Percentiles rank a stretch among this genome's conserved stretches.
Evolutionary conservation across 202 grass and related monocot species (phyloP).

Genomic region (Bolboschoenoplectus hybrid): DNA sequence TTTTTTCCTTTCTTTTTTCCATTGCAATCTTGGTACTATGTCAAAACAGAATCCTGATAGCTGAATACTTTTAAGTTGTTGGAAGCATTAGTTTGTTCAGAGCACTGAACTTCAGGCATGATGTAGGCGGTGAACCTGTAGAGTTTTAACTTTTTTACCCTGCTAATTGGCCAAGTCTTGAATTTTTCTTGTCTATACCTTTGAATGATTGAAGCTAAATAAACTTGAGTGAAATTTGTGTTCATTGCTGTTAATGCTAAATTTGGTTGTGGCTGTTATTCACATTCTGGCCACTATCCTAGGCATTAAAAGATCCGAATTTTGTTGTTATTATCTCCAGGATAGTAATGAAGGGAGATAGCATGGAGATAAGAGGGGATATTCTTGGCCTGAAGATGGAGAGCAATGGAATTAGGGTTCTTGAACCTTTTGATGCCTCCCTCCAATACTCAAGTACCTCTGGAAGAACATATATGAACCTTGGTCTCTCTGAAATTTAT

Average conservation of each 20-base stretch:
- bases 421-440: constrained; percentile 91
- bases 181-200: not conserved
- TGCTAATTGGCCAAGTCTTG: not conserved
- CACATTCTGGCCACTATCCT: not conserved
- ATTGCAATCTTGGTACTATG: not conserved
- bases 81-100: not conserved
- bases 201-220: constrained; percentile 15
- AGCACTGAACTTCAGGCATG: not conserved
- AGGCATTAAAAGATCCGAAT: not conserved
- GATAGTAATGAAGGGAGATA: constrained; percentile 83
- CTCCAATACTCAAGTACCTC: constrained; percentile 76
- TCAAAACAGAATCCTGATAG: constrained; percentile 2
- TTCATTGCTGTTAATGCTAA: not conserved
- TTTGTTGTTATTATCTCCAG: constrained; percentile 43
- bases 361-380: constrained; percentile 79
- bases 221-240: not conserved
- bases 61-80: not conserved
- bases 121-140: not conserved
- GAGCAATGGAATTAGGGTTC: constrained; percentile 93
- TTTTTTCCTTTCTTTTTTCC: not conserved
- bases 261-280: not conserved
- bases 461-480: constrained; percentile 82
- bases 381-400: constrained; percentile 90
- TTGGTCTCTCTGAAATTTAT: constrained; percentile 86
- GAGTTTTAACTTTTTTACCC: not conserved